A percentile compares a stretch with the other conserved stretches of the same genome.
These are phyloP conservation scores for Monosporascus sp. DNA, from an alignment of 2,329 filamentous ascomycete species.

Conservation along the genomic window DNA sequence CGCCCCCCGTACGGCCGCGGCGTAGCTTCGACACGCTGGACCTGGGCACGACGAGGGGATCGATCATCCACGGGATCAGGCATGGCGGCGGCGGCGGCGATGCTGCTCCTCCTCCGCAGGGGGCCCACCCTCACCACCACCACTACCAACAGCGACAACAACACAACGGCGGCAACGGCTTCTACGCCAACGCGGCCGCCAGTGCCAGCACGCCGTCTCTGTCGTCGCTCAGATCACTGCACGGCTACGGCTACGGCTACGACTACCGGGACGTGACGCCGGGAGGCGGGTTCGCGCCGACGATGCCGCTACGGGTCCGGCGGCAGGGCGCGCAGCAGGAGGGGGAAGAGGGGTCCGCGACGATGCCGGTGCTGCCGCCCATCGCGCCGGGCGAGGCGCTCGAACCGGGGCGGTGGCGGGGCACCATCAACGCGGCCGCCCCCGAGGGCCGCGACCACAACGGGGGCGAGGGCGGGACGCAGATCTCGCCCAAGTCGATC, in stretches of 20 bases:
- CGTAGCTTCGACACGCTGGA: constrained; percentile 12
- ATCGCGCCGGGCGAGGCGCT: constrained; percentile 10
- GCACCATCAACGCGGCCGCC: constrained; percentile 3
- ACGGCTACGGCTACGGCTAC: background rate
- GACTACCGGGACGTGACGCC: background rate
- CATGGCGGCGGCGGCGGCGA: too few relatives aligned
- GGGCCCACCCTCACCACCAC: background rate
- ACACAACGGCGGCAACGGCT: background rate
- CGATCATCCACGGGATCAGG: background rate
- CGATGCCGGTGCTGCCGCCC: constrained; percentile 9
- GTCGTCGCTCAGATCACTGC: background rate
- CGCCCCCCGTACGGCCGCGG: constrained; percentile 11
- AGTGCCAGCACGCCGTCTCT: constrained; percentile 6
- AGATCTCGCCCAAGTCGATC: background rate
- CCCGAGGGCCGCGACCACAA: background rate
- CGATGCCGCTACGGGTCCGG: background rate
- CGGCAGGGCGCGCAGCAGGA: background rate
- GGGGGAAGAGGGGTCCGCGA: too few relatives aligned
- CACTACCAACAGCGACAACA: background rate
- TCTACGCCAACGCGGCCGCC: constrained; percentile 3
- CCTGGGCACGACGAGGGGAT: background rate
- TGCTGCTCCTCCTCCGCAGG: background rate
- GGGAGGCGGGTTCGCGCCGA: constrained; percentile 2
- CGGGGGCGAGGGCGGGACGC: background rate
- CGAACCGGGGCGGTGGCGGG: constrained; percentile 7